Conservation (phyloP, 768 basidiomycete genomes). For the Calocera viscosa region DNA sequence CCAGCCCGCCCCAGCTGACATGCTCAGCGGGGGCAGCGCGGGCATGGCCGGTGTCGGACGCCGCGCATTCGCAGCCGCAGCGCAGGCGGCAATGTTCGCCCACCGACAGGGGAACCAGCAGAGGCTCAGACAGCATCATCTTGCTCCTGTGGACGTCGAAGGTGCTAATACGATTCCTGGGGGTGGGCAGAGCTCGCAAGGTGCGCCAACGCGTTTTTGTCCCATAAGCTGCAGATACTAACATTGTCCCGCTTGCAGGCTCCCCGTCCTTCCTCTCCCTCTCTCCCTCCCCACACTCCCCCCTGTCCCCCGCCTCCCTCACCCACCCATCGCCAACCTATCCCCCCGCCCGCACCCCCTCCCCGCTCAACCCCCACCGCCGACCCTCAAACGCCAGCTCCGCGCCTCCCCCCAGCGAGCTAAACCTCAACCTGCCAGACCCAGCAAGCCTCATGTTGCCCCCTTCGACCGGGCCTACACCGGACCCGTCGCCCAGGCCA, state of each 20-base stretch:
- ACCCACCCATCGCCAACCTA: conserved; percentile 23
- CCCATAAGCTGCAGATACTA: too few relatives aligned
- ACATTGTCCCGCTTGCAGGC: too few relatives aligned
- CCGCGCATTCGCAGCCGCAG: conserved; percentile 65
- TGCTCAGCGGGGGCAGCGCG: conserved; percentile 23
- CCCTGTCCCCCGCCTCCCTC: conserved; percentile 34
- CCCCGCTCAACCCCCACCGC: conserved; percentile 22
- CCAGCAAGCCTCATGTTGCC: not conserved
- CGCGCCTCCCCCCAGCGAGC: not conserved
- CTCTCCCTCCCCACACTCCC: conserved; percentile 20
- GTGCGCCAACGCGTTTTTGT: not conserved
- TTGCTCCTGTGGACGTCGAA: not conserved
- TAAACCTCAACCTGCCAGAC: not conserved
- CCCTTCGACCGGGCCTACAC: not conserved
- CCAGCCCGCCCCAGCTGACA: conserved; percentile 15
- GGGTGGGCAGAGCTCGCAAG: not conserved
- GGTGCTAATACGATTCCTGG: not conserved
- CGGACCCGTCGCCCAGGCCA: too few relatives aligned
- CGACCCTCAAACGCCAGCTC: conserved; percentile 12
- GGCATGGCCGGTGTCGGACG: conserved; percentile 83
- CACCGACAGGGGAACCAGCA: not conserved
- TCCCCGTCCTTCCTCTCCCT: conserved; percentile 6
- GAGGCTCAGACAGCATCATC: not conserved
- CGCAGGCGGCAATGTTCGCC: conserved; percentile 46
- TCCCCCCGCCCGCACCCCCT: conserved; percentile 16